Evolutionary conservation across 257 asterid species (phyloP), one percentile per base, ranked within the genome.

Genomic region (Ilex asprella): DNA sequence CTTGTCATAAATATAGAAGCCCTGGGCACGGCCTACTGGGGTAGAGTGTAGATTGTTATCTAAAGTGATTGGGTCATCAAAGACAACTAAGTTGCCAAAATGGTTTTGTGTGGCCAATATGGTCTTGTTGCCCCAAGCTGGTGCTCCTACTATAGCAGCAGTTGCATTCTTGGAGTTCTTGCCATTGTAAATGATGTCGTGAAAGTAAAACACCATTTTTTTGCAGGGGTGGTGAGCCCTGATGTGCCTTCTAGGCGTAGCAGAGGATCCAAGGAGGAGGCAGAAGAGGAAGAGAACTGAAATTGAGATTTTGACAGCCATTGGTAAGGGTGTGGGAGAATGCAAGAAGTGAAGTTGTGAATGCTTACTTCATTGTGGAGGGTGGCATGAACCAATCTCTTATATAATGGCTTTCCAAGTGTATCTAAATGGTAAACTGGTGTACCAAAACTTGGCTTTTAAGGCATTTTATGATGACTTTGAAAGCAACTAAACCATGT

Each of bases 21-120:
- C 87, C 56, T 81, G 84, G 5, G 87, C 87, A 10, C 82, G 68
- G 7, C 81, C 87, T 9, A 81, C 81, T 1, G 80, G 72, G 0
- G 62, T 31, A 1, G 87, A 78, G 41, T 73, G 80, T 10, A 78
- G 56, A 47, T 73, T 74, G 49, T 70, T 72, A 56, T 78, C 87
- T 9, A 73, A 15, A 12, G 84, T 76, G 21, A 81, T 71, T 0
- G 87, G 87, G 11, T 81, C 84, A 44, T 81, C 73, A 66, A 81
- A 81, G 0, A 78, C 78, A 13, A 76, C 77, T 60, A 76, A 1
- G 64, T 72, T 58, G 0, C 84, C 87, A 13, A 81, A 81, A 59
- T 76, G 78, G 69, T 47, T 63, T 27, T 60, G 73, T 2, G 66
- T 64, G 10, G 75, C 58, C 44, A 79, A 57, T 14, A 68, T 58